These are phyloP conservation scores for Pseudonitzschia pungens DNA, from an alignment of 108 stramenopile genomes.

Conservation along the genomic window DNA sequence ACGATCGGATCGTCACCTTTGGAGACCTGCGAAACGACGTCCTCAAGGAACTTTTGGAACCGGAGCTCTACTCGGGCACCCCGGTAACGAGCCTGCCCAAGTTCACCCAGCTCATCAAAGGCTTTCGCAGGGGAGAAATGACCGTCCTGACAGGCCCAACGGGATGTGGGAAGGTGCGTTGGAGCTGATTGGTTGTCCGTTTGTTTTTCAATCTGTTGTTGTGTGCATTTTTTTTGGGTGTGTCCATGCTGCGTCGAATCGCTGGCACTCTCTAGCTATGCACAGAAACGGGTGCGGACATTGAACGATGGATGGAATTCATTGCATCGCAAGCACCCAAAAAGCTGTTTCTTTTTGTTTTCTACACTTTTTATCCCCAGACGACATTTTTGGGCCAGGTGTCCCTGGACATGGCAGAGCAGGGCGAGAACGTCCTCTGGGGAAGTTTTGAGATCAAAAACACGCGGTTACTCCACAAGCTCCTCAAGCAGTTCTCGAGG, in stretches of 20 bases:
- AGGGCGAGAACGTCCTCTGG: slow-evolving; percentile 92
- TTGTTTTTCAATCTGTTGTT: not conserved
- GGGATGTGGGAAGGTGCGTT: slow-evolving; percentile 67
- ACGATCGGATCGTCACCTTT: slow-evolving; percentile 82
- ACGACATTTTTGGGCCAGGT: slow-evolving; percentile 96
- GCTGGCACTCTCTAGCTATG: too few species aligned
- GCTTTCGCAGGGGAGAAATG: slow-evolving; percentile 93
- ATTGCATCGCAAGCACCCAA: not conserved
- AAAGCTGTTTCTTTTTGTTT: not conserved
- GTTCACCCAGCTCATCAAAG: slow-evolving; percentile 87
- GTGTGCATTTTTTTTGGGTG: not conserved
- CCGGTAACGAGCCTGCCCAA: slow-evolving; percentile 76
- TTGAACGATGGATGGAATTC: not conserved
- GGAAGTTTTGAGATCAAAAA: slow-evolving; percentile 97
- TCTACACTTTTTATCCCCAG: slow-evolving; percentile 30
- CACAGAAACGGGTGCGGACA: too few species aligned
- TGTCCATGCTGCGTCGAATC: not conserved
- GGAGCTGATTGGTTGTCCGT: not conserved
- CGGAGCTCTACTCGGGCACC: slow-evolving; percentile 68
- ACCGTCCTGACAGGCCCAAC: slow-evolving; percentile 96
- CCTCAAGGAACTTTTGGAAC: slow-evolving; percentile 82
- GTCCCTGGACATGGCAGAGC: slow-evolving; percentile 89
- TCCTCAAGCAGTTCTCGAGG: slow-evolving; percentile 87
- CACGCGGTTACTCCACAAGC: slow-evolving; percentile 86
- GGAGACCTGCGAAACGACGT: slow-evolving; percentile 68